Evolutionary conservation across 352 stramenopile genomes (phyloP), one percentile per base, ranked within the genome.

Genomic region (Globisporangium abappressorium): DNA sequence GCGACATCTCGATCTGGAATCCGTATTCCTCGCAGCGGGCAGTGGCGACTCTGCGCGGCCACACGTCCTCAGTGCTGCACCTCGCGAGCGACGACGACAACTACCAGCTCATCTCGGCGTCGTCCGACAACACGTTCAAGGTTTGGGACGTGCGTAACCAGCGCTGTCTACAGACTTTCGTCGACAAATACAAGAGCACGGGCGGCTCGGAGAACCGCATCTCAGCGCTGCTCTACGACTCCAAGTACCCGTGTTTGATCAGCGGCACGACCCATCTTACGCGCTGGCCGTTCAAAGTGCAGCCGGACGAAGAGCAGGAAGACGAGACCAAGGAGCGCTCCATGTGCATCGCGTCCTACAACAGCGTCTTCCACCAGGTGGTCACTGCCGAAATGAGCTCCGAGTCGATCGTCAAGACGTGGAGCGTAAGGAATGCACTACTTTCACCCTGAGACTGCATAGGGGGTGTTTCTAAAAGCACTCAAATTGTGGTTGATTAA

Each of bases 1-100:
- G 89, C 33, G 83, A 94, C 62, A 93, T 95, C 57, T 84, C 91
- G 51, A 90, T 97, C 41, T 97, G 90, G 90, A 97, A 95, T 64
- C 89, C 89, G 54, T 97, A 95, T 76, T 94, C 87, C 20, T 95
- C 87, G 22, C 86, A 92, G 56, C 82, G 84, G 47, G 83, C 86
- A 3, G 86, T 91, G 15, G 85, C 80, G 1, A 93, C 81, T 1
- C 77, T 93, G 14, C 79, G 82, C 4, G 85, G 85, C 12, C 84
- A 94, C 69, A 92, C 83, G 18, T 89, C 82, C 30, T 92, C 80
- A 3, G 84, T 95, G 22, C 57, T 92, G 28, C 86, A 94, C 60
- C 72, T 95, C 15, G 82, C 82, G 7, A 90, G 83, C 38, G 87
- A 94, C 36, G 86, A 95, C 55, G 85, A 91, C 53, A 93, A 95